A percentile compares a stretch with the other conserved stretches of the same genome.
phyloP scores from a whole-genome alignment of 2,329 filamentous ascomycete species.

The Diplodia seriata region DNA sequence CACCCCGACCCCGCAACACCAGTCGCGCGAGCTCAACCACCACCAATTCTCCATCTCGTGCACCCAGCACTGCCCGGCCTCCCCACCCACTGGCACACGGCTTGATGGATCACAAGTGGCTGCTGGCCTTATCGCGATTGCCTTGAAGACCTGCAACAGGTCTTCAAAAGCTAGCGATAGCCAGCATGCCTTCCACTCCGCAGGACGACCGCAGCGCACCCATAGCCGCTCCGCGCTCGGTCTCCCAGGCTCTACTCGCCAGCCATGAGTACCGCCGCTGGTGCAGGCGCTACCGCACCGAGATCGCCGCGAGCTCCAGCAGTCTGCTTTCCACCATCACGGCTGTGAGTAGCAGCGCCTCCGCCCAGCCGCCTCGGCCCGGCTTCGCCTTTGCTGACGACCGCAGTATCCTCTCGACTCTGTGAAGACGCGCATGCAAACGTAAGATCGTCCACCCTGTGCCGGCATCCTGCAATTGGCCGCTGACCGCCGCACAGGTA shows the following conservation, averaged over 20 bases:
- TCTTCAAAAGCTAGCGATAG: constrained; percentile 59
- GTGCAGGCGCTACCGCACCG: constrained; percentile 79
- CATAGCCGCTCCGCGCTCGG: constrained; percentile 35
- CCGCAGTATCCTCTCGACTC: constrained; percentile 79
- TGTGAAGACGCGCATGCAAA: constrained; percentile 89
- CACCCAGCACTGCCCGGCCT: constrained; percentile 7
- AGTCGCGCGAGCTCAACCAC: constrained; percentile 21
- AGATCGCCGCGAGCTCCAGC: constrained; percentile 78
- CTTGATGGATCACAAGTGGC: constrained; percentile 62
- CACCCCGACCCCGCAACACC: constrained; percentile 31
- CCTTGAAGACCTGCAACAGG: constrained; percentile 63
- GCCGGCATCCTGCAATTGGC: constrained; percentile 9
- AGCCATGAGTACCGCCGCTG: constrained; percentile 53
- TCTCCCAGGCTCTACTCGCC: constrained; percentile 23
- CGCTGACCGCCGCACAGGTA: constrained; percentile 35
- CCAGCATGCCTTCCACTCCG: constrained; percentile 52
- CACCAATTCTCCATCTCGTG: constrained; percentile 22
- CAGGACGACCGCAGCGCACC: constrained; percentile 51
- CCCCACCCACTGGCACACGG: constrained; percentile 36
- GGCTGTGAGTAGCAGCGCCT: constrained; percentile 57
- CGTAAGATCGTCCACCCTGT: constrained; percentile 47
- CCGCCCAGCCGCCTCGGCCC: neutral
- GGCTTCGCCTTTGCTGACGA: constrained; percentile 36
- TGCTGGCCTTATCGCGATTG: constrained; percentile 64
- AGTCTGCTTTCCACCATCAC: constrained; percentile 79